Evolutionary conservation across 1,284 basidiomycete species (phyloP), one percentile per base, ranked within the genome.

Genomic region (Cryptococcus hybrid): DNA sequence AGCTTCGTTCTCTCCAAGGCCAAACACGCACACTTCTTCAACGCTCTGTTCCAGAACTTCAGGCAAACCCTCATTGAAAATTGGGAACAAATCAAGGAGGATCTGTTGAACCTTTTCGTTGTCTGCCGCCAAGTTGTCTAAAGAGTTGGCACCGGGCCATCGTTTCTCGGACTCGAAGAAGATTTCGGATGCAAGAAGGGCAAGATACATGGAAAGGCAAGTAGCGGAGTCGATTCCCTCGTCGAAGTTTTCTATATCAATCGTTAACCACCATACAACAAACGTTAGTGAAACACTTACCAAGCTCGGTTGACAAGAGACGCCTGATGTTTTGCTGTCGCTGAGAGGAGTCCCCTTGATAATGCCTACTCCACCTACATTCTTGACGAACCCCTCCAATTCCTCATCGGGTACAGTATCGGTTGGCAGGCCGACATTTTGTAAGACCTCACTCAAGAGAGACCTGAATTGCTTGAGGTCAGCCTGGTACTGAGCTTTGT

Each of bases 341-440:
- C 84, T 84, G 81, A 87, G 86, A 47, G 80, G 83, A 62, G 82
- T 83, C 0, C 94, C 93, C 39, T 86, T 82, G 57, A 97, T 78
- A 1, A 96, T 79, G 59, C 85, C 86, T 13, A 98, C 75, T 12
- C 85, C 90, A 71, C 90, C 91, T 0, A 89, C 85, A 67, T 98
- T 95, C 82, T 89, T 94, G 49, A 95, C 88, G 71, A 99, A 99
- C 6, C 83, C 80, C 67, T 91, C 88, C 3, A 96, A 80, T 63
- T 82, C 80, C 7, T 79, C 76, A 3, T 73, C 68, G 0, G 70
- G 71, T 47, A 90, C 73, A 0, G 78, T 80, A 43, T 85, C 73
- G 15, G 56, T 59, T 0, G 68, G 62, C 8, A 78, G 54, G 0
- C 71, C 75, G 5, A 76, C 62, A 12, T 63, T 62, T 7, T 52